Percentiles rank a stretch among this genome's conserved stretches.
Evolutionary conservation across 345 rosid genomes (phyloP).

Genomic region (Sapria himalayana): DNA sequence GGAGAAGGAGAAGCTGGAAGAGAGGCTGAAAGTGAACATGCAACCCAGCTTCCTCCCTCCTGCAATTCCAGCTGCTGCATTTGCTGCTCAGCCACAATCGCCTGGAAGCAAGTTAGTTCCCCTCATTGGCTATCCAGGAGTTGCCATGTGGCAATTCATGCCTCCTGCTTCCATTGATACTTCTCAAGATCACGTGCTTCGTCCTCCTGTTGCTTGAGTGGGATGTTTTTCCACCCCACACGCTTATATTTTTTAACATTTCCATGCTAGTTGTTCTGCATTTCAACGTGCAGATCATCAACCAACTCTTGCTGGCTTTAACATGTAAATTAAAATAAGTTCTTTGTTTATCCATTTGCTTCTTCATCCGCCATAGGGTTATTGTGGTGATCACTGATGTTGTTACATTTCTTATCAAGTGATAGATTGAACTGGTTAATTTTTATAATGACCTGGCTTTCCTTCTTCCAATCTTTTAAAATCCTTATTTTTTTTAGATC

Average conservation of each 20-base stretch:
- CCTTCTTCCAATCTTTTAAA: no score
- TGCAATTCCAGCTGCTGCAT: conserved; percentile 37
- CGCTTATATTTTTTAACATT: not conserved
- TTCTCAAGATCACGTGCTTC: conserved; percentile 73
- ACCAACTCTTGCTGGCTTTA: no score
- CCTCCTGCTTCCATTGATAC: conserved; percentile 62
- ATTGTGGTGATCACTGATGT: no score
- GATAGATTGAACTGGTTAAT: no score
- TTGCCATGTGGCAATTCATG: conserved; percentile 92
- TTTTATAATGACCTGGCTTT: no score
- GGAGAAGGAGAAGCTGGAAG: conserved; percentile 59
- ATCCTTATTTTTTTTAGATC: no score
- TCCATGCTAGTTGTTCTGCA: no score
- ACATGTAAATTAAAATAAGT: no score
- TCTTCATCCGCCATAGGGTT: no score
- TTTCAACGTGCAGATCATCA: no score
- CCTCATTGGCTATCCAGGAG: conserved; percentile 43
- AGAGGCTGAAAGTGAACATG: conserved; percentile 43
- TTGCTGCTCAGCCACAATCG: conserved; percentile 33
- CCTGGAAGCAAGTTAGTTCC: conserved; percentile 59
- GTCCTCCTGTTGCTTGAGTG: conserved; percentile 85
- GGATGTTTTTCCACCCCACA: not conserved
- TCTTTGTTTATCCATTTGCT: no score
- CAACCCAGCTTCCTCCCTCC: conserved; percentile 50
- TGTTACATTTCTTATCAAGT: no score